Evolutionary conservation across 345 rosid species (phyloP).

Genomic region (Brassica rapa): DNA sequence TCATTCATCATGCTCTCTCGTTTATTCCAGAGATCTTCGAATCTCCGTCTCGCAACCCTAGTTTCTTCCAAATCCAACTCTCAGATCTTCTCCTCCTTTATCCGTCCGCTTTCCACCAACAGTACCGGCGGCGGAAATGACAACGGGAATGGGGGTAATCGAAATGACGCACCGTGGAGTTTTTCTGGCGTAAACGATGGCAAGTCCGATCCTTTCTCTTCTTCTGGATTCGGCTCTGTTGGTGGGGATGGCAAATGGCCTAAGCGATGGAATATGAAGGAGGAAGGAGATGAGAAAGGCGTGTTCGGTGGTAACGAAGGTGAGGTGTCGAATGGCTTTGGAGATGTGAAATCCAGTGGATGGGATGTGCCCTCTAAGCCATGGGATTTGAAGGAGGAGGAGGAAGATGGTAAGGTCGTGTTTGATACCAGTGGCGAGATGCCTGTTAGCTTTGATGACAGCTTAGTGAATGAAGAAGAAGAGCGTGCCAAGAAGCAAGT

Average conservation of each 20-base stretch:
- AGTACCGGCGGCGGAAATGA: constrained; percentile 31
- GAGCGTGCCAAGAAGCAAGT: constrained; percentile 45
- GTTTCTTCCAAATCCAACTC: constrained; percentile 41
- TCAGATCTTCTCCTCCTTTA: constrained; percentile 40
- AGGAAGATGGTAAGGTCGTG: constrained; percentile 42
- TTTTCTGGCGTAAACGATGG: constrained; percentile 50
- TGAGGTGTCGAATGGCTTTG: constrained; percentile 7
- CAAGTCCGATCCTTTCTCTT: constrained; percentile 43
- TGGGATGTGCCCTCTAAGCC: constrained; percentile 36
- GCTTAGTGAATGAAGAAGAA: constrained; percentile 32
- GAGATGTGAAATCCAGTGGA: constrained; percentile 23
- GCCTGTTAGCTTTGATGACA: constrained; percentile 17
- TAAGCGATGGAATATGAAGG: constrained; percentile 54
- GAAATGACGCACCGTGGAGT: constrained; percentile 53
- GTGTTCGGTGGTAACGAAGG: constrained; percentile 48
- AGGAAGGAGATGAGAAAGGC: constrained; percentile 46
- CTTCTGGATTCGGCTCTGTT: constrained; percentile 36
- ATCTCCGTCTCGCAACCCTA: constrained; percentile 51
- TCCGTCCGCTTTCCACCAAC: constrained; percentile 51
- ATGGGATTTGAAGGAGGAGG: constrained; percentile 58
- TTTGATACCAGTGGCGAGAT: constrained; percentile 48
- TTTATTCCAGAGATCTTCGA: constrained; percentile 59
- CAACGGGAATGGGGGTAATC: constrained; percentile 31
- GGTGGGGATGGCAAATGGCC: constrained; percentile 43
- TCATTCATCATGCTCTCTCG: constrained; percentile 65